phyloP scores from a whole-genome alignment of 768 basidiomycete genomes.

The Boletus reticuloceps region DNA sequence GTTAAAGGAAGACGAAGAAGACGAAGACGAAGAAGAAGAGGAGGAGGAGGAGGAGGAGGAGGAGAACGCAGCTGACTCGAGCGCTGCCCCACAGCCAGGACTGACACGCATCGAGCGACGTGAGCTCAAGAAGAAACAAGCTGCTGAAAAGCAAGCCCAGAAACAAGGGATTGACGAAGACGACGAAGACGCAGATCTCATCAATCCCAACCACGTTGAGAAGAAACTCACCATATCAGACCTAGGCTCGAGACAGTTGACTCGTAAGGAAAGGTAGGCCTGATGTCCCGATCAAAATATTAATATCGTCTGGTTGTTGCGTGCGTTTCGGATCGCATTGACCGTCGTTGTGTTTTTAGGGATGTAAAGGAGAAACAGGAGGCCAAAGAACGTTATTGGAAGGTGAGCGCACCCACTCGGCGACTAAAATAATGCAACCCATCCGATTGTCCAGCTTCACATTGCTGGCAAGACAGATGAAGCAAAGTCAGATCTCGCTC shows the following conservation, averaged over 20 bases:
- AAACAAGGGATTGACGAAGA: slow-evolving; percentile 42
- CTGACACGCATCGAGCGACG: slow-evolving; percentile 69
- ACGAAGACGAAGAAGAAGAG: slow-evolving; percentile 43
- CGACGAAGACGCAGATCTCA: slow-evolving; percentile 65
- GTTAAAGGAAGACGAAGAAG: slow-evolving; percentile 30
- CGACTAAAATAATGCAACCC: not conserved
- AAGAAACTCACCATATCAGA: slow-evolving; percentile 80
- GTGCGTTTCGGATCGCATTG: not conserved
- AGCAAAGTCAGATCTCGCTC: slow-evolving; percentile 84
- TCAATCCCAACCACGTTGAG: slow-evolving; percentile 74
- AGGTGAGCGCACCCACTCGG: slow-evolving; percentile 44
- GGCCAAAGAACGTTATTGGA: slow-evolving; percentile 84
- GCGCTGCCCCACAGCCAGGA: slow-evolving; percentile 42
- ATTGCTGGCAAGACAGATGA: slow-evolving; percentile 83
- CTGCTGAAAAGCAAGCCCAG: slow-evolving; percentile 41
- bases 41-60: slow-evolving; percentile 42
- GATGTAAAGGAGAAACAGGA: slow-evolving; percentile 93
- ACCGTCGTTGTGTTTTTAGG: slow-evolving; percentile 36
- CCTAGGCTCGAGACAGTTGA: slow-evolving; percentile 59
- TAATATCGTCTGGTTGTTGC: not conserved
- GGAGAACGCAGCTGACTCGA: slow-evolving; percentile 33
- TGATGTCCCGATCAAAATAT: not conserved
- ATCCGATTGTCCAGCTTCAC: slow-evolving; percentile 50
- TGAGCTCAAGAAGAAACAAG: slow-evolving; percentile 83
- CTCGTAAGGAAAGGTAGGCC: slow-evolving; percentile 61